Base-by-base conservation (phyloP, 345 rosid species). In the Linum tenue region DNA sequence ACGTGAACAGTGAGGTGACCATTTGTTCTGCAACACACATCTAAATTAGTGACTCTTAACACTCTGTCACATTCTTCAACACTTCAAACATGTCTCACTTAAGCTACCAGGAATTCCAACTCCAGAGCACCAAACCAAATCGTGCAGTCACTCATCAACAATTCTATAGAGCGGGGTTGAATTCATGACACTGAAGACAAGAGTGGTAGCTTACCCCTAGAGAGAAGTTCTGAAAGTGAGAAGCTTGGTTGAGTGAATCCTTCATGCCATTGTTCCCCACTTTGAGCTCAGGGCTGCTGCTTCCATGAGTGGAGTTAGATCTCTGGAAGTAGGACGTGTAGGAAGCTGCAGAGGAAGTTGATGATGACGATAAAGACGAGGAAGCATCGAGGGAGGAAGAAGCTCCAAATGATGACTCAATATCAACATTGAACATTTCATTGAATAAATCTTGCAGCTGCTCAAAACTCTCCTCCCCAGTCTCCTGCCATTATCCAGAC, bases 391-490 rank as follows among this genome's bases (percentile, higher is more conserved):
- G 74, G 65, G 57, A 63, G 64, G 31, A 22, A 22, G 59, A 43
- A 14, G 81, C 64, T 15, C 76, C 64, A 58, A 79, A 79, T 22
- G 31, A 22, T n/a, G 85, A 71, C 0, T 60, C 75, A 5, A 68
- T 60, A 66, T 86, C 92, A 37, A 44, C 86, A 64, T 78, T 85
- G 69, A 92, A 87, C 91, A 92, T 86, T 42, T 92, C 94, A 36
- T 83, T 76, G 67, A 92, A 92, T 62, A 92, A 68, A 40, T 80
- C 87, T 68, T 86, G 98, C 39, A 92, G 67, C 37, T 87, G 81
- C 70, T 86, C 95, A 16, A 89, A 81, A 64, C 81, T 87, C 68
- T 86, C 90, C 59, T 73, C 83, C 17, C 78, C 75, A 40, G 73
- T 84, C 65, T 77, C 95, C 98, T 89, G 77, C 56, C 69, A 62